Evolutionary conservation across 495 filamentous ascomycete species (phyloP).

Genomic region (Penicillium desertorum): DNA sequence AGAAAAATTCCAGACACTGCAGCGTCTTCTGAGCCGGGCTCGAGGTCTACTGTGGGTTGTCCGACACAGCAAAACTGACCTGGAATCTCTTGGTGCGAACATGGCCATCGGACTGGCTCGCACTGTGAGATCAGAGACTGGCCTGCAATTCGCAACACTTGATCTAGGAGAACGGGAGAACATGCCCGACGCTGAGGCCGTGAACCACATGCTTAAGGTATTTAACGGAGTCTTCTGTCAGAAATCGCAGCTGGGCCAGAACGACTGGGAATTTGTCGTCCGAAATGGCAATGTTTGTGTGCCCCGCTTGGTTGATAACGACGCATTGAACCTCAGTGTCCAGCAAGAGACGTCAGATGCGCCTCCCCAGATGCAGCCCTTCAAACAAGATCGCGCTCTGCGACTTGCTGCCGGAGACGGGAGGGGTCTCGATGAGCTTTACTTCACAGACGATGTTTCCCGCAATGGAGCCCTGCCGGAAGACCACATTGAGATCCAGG

Average conservation of each 20-base stretch:
- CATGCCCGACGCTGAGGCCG: constrained; percentile 16
- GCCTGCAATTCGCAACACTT: constrained; percentile 30
- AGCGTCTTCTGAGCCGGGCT: constrained; percentile 23
- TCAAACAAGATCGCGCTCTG: constrained; percentile 35
- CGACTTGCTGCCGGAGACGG: constrained; percentile 25
- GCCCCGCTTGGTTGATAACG: constrained; percentile 31
- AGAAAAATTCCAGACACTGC: constrained; percentile 27
- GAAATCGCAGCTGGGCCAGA: constrained; percentile 18
- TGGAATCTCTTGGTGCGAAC: constrained; percentile 23
- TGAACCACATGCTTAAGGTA: constrained; percentile 26
- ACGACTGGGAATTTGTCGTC: constrained; percentile 35
- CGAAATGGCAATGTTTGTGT: constrained; percentile 29
- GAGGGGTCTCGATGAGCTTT: constrained; percentile 34
- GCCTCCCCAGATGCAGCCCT: constrained; percentile 23
- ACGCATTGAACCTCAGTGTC: constrained; percentile 28
- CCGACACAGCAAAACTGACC: constrained; percentile 18
- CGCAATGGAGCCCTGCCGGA: constrained; percentile 16
- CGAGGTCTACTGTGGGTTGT: constrained; percentile 35
- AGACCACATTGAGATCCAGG: constrained; percentile 33
- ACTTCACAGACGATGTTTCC: constrained; percentile 35
- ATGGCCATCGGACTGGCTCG: constrained; percentile 35
- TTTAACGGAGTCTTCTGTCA: constrained; percentile 29
- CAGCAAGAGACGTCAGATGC: constrained; percentile 26
- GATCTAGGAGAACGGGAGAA: constrained; percentile 28
- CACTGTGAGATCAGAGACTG: constrained; percentile 35